phyloP scores from a whole-genome alignment of 148 eudicot species.

The Diospyros kaki region DNA sequence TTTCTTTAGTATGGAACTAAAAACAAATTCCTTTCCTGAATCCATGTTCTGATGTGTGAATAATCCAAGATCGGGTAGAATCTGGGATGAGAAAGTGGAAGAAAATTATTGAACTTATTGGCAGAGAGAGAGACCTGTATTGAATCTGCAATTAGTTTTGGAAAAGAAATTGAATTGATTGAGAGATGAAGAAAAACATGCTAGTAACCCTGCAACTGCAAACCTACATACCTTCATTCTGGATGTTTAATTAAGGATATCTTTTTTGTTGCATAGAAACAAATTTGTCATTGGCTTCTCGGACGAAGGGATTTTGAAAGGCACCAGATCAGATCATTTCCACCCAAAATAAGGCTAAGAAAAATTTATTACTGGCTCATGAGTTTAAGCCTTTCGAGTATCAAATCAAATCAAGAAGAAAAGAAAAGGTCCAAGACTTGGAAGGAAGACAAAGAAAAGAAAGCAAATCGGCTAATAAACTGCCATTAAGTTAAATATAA shows the following conservation, averaged over 20 bases:
- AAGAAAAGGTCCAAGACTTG: not conserved
- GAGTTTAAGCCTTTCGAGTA: not conserved
- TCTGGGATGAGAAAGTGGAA: not conserved
- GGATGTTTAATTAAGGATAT: not conserved
- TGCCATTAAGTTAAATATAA: not conserved
- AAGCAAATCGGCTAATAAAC: not conserved
- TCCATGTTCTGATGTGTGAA: not conserved
- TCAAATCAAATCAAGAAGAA: constrained; percentile 5
- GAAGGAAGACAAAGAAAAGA: not conserved
- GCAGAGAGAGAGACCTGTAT: not conserved
- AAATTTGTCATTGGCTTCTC: not conserved
- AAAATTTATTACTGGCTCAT: not conserved
- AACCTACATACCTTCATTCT: not conserved
- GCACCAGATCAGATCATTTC: constrained; percentile 4
- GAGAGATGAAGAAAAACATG: not conserved
- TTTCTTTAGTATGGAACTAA: not conserved
- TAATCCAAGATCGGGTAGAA: not conserved
- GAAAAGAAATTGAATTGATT: not conserved
- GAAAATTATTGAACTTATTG: not conserved
- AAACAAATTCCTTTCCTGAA: not conserved
- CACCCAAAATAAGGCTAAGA: not conserved
- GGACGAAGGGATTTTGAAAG: not conserved
- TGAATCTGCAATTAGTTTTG: not conserved
- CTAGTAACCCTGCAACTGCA: not conserved
- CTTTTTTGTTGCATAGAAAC: not conserved